Evolutionary conservation across 2,329 filamentous ascomycete species (phyloP), one percentile per base, ranked within the genome.

Genomic region (Fusarium mundagurra): DNA sequence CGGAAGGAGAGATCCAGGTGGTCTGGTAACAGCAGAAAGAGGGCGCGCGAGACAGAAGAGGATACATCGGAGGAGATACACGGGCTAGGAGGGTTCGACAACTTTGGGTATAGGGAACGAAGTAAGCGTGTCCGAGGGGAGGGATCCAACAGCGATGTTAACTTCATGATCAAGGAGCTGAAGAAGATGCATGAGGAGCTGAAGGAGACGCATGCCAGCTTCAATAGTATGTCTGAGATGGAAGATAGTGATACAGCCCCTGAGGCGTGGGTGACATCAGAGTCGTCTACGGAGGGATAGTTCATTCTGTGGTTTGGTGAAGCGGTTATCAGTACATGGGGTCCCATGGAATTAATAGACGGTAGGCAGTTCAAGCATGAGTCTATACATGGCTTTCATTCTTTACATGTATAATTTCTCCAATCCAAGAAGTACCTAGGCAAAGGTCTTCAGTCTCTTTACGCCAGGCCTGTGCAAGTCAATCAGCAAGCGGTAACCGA

Each of bases 311-410:
- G 9, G 22, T 43, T 24, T 17, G 8, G 12, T 17, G 17, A 27
- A 20, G 43, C 24, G n/a, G 24, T 13, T 3, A 45, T 45, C 43
- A 27, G 41, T 24, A 24, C 16, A 44, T 44, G 9, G 9, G n/a
- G n/a, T 0, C 0, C 24, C 41, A 0, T 11, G 14, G 41, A 2
- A 44, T 24, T 24, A 17, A 44, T 24, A 24, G 41, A 44, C 14
- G n/a, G 16, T 44, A 5, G 43, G 20, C 7, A 6, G 20, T 27
- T 20, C 43, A 18, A 45, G 17, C 5, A 27, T 0, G 5, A 45
- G 24, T 27, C 43, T 20, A 27, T 8, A 0, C 6, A 18, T 13
- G 17, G 20, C 24, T 45, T 45, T 12, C 24, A 45, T 27, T 14
- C 24, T 45, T 13, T 20, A 27, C 44, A 45, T 17, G 1, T 6